phyloP scores from a whole-genome alignment of 2,329 filamentous ascomycete genomes.

The Cytospora piceicola region DNA sequence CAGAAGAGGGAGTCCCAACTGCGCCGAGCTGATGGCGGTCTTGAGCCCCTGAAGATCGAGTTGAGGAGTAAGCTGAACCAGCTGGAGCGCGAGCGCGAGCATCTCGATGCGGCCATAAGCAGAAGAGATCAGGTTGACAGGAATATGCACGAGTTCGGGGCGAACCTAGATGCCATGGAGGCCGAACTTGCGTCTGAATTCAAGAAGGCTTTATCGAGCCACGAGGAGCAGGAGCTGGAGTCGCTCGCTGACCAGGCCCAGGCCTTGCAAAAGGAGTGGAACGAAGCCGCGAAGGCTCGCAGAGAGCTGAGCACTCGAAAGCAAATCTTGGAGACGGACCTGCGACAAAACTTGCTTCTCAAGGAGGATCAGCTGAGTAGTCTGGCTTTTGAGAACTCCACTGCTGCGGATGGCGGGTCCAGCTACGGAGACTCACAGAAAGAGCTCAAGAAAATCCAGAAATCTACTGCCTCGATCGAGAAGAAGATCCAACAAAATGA shows the following conservation, averaged over 20 bases:
- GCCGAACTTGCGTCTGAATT: constrained; percentile 84
- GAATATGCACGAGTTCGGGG: constrained; percentile 75
- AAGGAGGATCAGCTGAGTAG: constrained; percentile 84
- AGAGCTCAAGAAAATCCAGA: constrained; percentile 78
- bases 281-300: constrained; percentile 72
- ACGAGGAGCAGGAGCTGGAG: constrained; percentile 84
- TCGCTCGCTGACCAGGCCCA: constrained; percentile 70
- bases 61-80: constrained; percentile 75
- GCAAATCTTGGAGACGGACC: constrained; percentile 79
- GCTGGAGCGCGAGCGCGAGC: constrained; percentile 72
- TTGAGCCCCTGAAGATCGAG: constrained; percentile 78
- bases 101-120: constrained; percentile 69
- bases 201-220: constrained; percentile 81
- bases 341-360: constrained; percentile 86
- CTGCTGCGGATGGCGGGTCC: constrained; percentile 61
- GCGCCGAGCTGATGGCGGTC: constrained; percentile 78
- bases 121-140: constrained; percentile 71
- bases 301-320: constrained; percentile 81
- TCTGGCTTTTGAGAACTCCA: constrained; percentile 67
- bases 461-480: constrained; percentile 68
- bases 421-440: constrained; percentile 78
- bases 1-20: constrained; percentile 42
- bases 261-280: constrained; percentile 75
- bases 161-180: constrained; percentile 77
- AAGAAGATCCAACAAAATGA: constrained; percentile 76